Evolutionary conservation across 306 rosid genomes (phyloP).

Genomic region (Begonia peltatifolia): DNA sequence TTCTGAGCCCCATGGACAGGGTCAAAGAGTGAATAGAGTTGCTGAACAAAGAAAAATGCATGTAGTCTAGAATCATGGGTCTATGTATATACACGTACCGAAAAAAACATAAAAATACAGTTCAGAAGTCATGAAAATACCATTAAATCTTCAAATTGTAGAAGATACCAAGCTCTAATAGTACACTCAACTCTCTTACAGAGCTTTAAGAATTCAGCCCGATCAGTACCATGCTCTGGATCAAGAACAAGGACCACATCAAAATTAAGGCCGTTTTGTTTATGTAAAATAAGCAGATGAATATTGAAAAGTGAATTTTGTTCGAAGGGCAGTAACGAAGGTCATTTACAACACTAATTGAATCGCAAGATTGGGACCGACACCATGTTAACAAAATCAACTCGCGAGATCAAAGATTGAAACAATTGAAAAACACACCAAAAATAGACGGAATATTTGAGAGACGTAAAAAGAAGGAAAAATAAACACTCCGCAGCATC

Average conservation of each 20-base stretch:
- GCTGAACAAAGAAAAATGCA: slow-evolving; percentile 27
- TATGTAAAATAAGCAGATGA: not conserved
- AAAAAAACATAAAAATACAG: too few species aligned
- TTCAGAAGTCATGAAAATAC: slow-evolving; percentile 24
- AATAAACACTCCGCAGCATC: not conserved
- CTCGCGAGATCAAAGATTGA: not conserved
- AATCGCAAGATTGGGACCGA: not conserved
- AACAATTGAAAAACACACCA: not conserved
- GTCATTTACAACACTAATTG: too few species aligned
- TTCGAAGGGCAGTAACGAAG: not conserved
- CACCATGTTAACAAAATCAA: not conserved
- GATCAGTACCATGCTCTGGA: slow-evolving; percentile 66
- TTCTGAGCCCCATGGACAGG: slow-evolving; percentile 70
- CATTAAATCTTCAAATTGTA: slow-evolving; percentile 97
- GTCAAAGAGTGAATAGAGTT: slow-evolving; percentile 87
- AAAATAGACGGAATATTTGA: not conserved
- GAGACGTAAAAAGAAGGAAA: too few species aligned
- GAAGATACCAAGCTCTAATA: slow-evolving; percentile 93
- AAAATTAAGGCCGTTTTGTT: not conserved
- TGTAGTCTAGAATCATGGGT: not conserved
- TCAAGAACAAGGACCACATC: slow-evolving; percentile 1
- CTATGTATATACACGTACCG: too few species aligned
- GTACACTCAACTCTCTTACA: slow-evolving; percentile 86
- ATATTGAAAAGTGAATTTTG: not conserved
- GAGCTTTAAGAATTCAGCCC: slow-evolving; percentile 82